These are phyloP conservation scores for Borovskyia barvae DNA, from an alignment of 208 protist species.

Conservation along the genomic window DNA sequence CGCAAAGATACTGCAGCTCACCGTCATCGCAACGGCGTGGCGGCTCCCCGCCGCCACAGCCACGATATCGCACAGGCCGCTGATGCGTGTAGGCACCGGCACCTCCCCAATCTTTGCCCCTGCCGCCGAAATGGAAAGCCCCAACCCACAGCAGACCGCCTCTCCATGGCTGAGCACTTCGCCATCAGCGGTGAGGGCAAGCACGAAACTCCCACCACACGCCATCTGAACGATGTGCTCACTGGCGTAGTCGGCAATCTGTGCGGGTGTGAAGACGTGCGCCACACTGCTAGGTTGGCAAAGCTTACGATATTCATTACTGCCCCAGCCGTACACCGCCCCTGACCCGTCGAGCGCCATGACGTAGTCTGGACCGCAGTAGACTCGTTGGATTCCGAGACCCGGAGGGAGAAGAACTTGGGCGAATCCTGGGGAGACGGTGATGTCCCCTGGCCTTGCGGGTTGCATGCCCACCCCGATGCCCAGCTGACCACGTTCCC, in stretches of 20 bases:
- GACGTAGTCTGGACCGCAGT: conserved; percentile 64
- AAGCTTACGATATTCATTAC: conserved; percentile 41
- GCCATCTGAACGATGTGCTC: conserved; percentile 55
- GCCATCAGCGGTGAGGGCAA: conserved; percentile 52
- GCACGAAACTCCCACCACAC: conserved; percentile 69
- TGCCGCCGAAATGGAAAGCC: not conserved
- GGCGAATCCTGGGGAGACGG: conserved; percentile 16
- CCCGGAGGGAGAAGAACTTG: conserved; percentile 28
- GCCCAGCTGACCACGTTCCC: conserved; percentile 60
- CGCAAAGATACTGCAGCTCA: conserved; percentile 45
- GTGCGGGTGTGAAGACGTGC: conserved; percentile 37
- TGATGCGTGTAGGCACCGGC: conserved; percentile 22
- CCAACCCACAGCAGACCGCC: conserved; percentile 50
- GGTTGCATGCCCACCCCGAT: conserved; percentile 38
- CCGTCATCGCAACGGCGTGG: conserved; percentile 68
- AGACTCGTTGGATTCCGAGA: conserved; percentile 26
- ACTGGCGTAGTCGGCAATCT: conserved; percentile 29
- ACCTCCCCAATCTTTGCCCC: not conserved
- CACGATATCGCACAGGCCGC: conserved; percentile 31
- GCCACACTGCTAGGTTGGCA: conserved; percentile 1
- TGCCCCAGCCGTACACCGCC: conserved; percentile 68
- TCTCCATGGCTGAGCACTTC: conserved; percentile 65
- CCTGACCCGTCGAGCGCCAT: conserved; percentile 43
- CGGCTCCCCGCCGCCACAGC: conserved; percentile 50
- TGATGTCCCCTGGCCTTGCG: conserved; percentile 14